Conservation (phyloP, 495 filamentous ascomycete genomes). For the Penicillium paxilli region DNA sequence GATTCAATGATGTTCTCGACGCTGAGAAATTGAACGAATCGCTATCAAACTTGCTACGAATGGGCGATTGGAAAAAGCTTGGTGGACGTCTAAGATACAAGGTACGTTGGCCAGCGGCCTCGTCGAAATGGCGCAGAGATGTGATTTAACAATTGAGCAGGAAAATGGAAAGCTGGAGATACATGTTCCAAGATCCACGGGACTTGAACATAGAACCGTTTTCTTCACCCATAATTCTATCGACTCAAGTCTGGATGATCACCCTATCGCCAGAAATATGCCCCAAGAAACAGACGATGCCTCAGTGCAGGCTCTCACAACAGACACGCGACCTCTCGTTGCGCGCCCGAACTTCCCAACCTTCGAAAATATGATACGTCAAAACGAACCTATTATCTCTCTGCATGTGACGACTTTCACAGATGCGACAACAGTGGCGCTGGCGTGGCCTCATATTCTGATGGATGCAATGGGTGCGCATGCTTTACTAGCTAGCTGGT, state of each 20-base stretch:
- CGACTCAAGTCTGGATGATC: slow-evolving; percentile 24
- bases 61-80: slow-evolving; percentile 45
- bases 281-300: slow-evolving; percentile 18
- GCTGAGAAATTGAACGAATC: slow-evolving; percentile 40
- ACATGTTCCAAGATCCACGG: slow-evolving; percentile 35
- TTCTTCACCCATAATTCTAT: slow-evolving; percentile 32
- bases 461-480: slow-evolving; percentile 45
- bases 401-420: slow-evolving; percentile 49
- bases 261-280: slow-evolving; percentile 32
- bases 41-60: slow-evolving; percentile 35
- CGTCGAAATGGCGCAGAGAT: background rate
- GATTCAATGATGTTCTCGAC: slow-evolving; percentile 51
- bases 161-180: slow-evolving; percentile 32
- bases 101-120: slow-evolving; percentile 16
- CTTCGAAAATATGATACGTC: slow-evolving; percentile 41
- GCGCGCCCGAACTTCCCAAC: slow-evolving; percentile 12
- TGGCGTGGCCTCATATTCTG: slow-evolving; percentile 48
- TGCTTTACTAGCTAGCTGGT: slow-evolving; percentile 18
- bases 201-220: slow-evolving; percentile 25
- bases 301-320: slow-evolving; percentile 4
- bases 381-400: slow-evolving; percentile 43
- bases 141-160: slow-evolving; percentile 8
- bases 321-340: slow-evolving; percentile 11
- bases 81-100: slow-evolving; percentile 42
- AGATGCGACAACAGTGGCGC: slow-evolving; percentile 47